These are phyloP conservation scores for Chamaenerion angustifolium DNA, from an alignment of 345 rosid species.

Conservation along the genomic window DNA sequence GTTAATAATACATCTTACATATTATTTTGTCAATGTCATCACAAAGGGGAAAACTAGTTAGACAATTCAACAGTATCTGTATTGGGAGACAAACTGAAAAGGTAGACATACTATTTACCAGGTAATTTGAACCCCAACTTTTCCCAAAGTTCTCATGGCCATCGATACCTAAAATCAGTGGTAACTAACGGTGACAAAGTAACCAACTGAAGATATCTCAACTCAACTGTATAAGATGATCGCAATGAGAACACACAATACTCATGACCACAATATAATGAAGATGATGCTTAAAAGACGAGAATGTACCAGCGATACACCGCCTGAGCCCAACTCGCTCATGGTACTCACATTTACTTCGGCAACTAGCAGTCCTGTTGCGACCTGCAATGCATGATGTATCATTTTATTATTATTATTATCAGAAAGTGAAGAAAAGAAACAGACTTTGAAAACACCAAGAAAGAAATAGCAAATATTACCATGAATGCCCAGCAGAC, in stretches of 20 bases:
- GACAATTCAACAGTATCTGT: neutral
- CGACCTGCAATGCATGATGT: slow-evolving; percentile 32
- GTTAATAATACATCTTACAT: too few species aligned
- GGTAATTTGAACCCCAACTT: slow-evolving; percentile 73
- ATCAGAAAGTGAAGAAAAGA: too few species aligned
- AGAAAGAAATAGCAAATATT: slow-evolving; percentile 1
- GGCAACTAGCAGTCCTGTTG: slow-evolving; percentile 76
- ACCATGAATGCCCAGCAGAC: slow-evolving; percentile 85
- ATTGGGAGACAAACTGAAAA: neutral
- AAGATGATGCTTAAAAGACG: too few species aligned
- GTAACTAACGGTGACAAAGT: neutral
- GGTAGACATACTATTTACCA: slow-evolving; percentile 26
- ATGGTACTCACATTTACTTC: slow-evolving; percentile 86
- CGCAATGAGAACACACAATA: too few species aligned
- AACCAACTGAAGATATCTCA: too few species aligned
- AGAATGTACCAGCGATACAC: slow-evolving; percentile 60
- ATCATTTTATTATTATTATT: too few species aligned
- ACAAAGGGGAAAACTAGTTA: neutral
- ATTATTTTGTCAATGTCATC: neutral
- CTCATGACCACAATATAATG: too few species aligned
- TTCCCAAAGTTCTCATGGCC: slow-evolving; percentile 84
- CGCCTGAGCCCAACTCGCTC: slow-evolving; percentile 90
- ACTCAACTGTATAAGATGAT: too few species aligned
- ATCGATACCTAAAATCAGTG: slow-evolving; percentile 59
- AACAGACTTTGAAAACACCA: too few species aligned